phyloP scores from a whole-genome alignment of 2,329 filamentous ascomycete species.

The Exophiala xenobiotica region DNA sequence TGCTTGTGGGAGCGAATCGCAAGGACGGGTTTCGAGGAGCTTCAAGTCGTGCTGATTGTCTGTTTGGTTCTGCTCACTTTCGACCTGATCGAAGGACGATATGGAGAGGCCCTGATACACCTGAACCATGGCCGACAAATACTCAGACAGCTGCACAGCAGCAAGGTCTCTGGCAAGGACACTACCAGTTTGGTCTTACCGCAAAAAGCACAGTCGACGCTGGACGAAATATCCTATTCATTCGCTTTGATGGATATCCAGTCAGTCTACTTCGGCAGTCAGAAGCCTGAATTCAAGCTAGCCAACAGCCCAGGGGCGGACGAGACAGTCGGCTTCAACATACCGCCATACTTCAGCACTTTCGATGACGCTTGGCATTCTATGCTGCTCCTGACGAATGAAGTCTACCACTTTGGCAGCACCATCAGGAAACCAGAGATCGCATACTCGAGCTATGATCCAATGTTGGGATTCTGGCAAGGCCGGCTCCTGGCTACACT shows the following conservation, averaged over 20 bases:
- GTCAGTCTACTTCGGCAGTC: conserved; percentile 9
- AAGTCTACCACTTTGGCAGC: conserved; percentile 1
- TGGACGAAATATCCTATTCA: conserved; percentile 8
- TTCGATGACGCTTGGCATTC: conserved; percentile 10
- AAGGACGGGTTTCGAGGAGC: background rate
- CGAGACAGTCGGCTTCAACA: background rate
- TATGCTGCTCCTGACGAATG: conserved; percentile 5
- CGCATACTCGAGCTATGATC: background rate
- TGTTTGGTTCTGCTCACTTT: conserved; percentile 14
- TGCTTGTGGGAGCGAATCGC: conserved; percentile 1
- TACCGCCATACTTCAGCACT: conserved; percentile 1
- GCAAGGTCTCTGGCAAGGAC: background rate
- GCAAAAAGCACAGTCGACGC: background rate
- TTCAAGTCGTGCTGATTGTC: conserved; percentile 8
- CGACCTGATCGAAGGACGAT: conserved; percentile 12
- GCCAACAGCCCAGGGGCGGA: background rate
- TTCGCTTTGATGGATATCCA: conserved; percentile 15
- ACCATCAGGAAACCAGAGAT: background rate
- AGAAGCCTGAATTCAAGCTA: conserved; percentile 4
- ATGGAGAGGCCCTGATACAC: conserved; percentile 8
- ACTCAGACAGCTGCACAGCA: conserved; percentile 1
- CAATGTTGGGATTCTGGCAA: background rate
- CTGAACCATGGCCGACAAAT: conserved; percentile 8
- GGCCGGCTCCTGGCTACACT: background rate
- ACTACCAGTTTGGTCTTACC: background rate